Evolutionary conservation across 768 basidiomycete genomes (phyloP).

Genomic region (Dentipellis sp.): DNA sequence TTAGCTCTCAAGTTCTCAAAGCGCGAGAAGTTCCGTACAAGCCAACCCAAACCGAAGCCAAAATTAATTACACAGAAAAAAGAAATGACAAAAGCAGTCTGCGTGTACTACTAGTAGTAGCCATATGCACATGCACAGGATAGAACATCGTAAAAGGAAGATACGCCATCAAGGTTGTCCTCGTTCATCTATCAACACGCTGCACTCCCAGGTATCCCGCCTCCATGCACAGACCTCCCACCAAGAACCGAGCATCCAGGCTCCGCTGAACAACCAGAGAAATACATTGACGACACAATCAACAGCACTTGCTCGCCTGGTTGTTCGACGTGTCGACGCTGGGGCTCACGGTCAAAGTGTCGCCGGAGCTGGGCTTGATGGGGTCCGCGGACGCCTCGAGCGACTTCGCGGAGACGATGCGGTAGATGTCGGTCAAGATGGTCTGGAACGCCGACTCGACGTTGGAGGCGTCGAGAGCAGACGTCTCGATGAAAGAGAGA

Average conservation of each 20-base stretch:
- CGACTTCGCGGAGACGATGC: constrained; percentile 91
- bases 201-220: background rate
- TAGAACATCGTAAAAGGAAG: background rate
- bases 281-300: constrained; percentile 5
- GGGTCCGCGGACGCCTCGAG: constrained; percentile 77
- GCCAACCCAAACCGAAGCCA: too few relatives aligned
- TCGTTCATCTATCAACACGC: background rate
- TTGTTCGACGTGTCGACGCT: constrained; percentile 53
- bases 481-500: constrained; percentile 95
- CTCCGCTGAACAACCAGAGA: background rate
- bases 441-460: constrained; percentile 97
- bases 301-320: constrained; percentile 61
- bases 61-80: background rate
- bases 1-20: too few relatives aligned
- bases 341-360: constrained; percentile 80
- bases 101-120: background rate
- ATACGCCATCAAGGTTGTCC: background rate
- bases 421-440: constrained; percentile 95
- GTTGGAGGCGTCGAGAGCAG: constrained; percentile 98
- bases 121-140: background rate
- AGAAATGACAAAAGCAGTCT: background rate
- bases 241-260: background rate
- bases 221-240: background rate
- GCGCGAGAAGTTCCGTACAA: too few relatives aligned
- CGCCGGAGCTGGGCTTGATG: constrained; percentile 71